These are phyloP conservation scores for Chytriomyces sp. DNA, from an alignment of 192 early-diverging fungal species.

Conservation along the genomic window DNA sequence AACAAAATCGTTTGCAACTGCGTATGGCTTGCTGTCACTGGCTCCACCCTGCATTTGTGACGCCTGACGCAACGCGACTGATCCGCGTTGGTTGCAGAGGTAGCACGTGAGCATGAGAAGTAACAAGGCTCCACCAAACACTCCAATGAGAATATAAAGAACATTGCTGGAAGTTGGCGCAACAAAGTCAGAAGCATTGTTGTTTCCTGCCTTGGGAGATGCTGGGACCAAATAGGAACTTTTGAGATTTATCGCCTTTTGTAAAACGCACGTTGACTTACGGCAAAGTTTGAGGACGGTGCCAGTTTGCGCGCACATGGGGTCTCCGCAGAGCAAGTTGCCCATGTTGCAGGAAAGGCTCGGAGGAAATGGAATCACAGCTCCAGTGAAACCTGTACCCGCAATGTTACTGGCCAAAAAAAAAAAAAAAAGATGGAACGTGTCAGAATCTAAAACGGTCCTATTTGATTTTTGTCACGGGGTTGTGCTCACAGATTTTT, in stretches of 20 bases:
- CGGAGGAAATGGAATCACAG: background rate
- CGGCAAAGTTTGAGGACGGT: constrained; percentile 7
- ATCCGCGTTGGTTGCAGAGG: constrained; percentile 28
- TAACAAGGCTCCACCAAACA: constrained; percentile 12
- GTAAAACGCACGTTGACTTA: background rate
- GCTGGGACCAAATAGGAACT: background rate
- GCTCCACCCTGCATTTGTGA: background rate
- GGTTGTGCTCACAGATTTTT: constrained; percentile 12
- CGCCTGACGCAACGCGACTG: constrained; percentile 10
- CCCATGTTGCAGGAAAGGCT: constrained; percentile 1
- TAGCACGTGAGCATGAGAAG: constrained; percentile 16
- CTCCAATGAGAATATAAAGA: constrained; percentile 26
- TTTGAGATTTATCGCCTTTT: background rate
- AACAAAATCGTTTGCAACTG: background rate
- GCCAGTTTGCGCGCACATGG: constrained; percentile 1
- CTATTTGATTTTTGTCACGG: background rate
- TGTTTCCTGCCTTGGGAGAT: constrained; percentile 1
- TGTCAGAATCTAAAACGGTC: background rate
- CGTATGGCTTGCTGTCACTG: background rate
- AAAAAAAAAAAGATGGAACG: too few species aligned
- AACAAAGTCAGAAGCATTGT: constrained; percentile 27
- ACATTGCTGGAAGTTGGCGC: constrained; percentile 5
- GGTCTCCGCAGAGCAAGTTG: constrained; percentile 13
- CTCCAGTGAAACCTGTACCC: constrained; percentile 14
- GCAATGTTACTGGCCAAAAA: background rate